A percentile compares a stretch with the other conserved stretches of the same genome.
Conservation (phyloP, 139 green algal genomes). For the Dunaliella primolecta region DNA sequence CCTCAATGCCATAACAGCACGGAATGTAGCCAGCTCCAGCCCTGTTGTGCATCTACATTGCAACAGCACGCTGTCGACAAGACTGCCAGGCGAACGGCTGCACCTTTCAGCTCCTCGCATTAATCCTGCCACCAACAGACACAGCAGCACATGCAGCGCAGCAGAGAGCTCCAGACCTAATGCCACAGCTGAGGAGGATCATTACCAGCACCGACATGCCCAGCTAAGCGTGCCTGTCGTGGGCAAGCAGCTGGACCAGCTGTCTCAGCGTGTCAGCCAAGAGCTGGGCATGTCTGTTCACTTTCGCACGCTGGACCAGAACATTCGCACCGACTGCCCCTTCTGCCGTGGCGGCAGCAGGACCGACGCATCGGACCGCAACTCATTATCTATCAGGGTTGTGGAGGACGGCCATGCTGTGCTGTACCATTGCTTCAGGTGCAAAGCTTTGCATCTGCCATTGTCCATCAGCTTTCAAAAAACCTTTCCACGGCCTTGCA, state of each 20-base stretch:
- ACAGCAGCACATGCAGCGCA: neutral
- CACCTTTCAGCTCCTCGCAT: no score
- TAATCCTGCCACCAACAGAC: no score
- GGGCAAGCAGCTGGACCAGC: neutral
- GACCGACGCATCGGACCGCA: neutral
- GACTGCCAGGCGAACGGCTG: no score
- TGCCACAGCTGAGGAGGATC: neutral
- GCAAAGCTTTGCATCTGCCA: no score
- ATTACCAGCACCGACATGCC: neutral
- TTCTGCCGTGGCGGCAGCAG: neutral
- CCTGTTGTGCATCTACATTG: no score
- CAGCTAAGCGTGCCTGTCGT: no score
- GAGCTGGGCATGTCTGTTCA: neutral
- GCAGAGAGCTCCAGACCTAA: neutral
- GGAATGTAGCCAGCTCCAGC: no score
- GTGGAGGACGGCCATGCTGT: neutral
- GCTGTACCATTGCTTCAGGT: neutral
- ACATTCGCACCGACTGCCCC: neutral
- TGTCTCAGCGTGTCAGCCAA: neutral
- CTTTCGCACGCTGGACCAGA: neutral
- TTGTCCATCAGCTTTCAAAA: no score
- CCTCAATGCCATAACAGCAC: no score
- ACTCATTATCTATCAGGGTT: neutral
- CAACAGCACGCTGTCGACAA: no score
- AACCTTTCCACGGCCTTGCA: no score